phyloP scores from a whole-genome alignment of 1,139 yeast species.

The Scheffersomyces parashehatae region DNA sequence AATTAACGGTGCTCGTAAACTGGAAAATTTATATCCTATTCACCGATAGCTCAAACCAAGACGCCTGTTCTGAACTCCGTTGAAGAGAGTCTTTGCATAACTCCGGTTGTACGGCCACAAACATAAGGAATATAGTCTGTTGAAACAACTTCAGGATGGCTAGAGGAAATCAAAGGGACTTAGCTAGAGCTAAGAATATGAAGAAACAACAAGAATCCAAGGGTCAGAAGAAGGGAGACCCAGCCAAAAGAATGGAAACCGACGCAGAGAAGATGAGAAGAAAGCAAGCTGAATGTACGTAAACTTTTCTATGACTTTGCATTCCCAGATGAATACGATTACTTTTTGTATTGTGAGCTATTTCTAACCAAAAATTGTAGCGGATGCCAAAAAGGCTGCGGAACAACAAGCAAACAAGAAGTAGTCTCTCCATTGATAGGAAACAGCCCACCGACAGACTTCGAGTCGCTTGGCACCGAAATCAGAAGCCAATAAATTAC shows the following conservation, averaged over 20 bases:
- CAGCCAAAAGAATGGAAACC: conserved; percentile 76
- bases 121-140: no score
- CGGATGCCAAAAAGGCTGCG: conserved; percentile 64
- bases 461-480: no score
- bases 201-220: conserved; percentile 74
- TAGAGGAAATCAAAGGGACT: conserved; percentile 95
- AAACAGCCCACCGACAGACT: no score
- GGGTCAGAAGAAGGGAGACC: conserved; percentile 79
- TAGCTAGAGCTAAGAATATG: conserved; percentile 83
- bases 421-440: neutral
- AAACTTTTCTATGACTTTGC: neutral
- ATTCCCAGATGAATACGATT: conserved; percentile 1
- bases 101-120: no score
- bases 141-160: conserved; percentile 53
- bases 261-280: conserved; percentile 88
- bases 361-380: conserved; percentile 25
- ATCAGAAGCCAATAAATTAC: no score
- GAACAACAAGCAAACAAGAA: conserved; percentile 7
- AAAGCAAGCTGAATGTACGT: conserved; percentile 81
- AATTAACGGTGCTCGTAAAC: neutral
- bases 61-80: no score
- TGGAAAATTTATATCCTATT: neutral
- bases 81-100: no score
- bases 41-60: no score
- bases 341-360: neutral